Evolutionary conservation across 2,329 filamentous ascomycete species (phyloP).

Genomic region (Furcasterigmium sp.): DNA sequence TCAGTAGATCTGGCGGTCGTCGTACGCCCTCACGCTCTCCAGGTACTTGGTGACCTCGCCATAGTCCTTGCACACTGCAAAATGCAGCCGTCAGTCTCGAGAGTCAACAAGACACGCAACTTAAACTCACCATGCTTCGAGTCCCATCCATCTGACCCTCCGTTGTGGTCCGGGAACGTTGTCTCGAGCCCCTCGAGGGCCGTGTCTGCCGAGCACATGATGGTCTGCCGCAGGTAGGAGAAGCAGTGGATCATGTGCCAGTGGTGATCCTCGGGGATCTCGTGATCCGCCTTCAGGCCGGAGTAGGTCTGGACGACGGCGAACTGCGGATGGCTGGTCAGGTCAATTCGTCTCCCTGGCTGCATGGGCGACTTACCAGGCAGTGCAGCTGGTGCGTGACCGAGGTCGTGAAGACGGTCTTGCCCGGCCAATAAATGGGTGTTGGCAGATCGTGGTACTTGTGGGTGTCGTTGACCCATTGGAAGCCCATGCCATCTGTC

Average conservation of each 20-base stretch:
- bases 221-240: slow-evolving; percentile 40
- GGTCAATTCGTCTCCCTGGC: too few species aligned
- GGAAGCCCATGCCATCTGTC: slow-evolving; percentile 31
- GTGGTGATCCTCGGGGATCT: slow-evolving; percentile 36
- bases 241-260: slow-evolving; percentile 45
- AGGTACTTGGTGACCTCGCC: slow-evolving; percentile 33
- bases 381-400: slow-evolving; percentile 40
- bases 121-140: slow-evolving; percentile 35
- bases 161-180: slow-evolving; percentile 40
- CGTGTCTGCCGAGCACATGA: slow-evolving; percentile 40
- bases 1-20: slow-evolving; percentile 38
- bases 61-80: slow-evolving; percentile 36
- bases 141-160: slow-evolving; percentile 40
- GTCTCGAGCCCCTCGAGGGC: slow-evolving; percentile 40
- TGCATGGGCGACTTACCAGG: slow-evolving; percentile 18
- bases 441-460: slow-evolving; percentile 31
- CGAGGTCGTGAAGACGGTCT: slow-evolving; percentile 34
- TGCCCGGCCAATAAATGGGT: slow-evolving; percentile 24
- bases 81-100: not conserved
- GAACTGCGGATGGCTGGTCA: slow-evolving; percentile 16
- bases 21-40: slow-evolving; percentile 37
- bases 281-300: slow-evolving; percentile 29
- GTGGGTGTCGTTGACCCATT: slow-evolving; percentile 27
- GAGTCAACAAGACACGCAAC: slow-evolving; percentile 1
- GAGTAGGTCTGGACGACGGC: slow-evolving; percentile 39